Conservation (phyloP, 331 rosid species). For the Arachis monticola region DNA sequence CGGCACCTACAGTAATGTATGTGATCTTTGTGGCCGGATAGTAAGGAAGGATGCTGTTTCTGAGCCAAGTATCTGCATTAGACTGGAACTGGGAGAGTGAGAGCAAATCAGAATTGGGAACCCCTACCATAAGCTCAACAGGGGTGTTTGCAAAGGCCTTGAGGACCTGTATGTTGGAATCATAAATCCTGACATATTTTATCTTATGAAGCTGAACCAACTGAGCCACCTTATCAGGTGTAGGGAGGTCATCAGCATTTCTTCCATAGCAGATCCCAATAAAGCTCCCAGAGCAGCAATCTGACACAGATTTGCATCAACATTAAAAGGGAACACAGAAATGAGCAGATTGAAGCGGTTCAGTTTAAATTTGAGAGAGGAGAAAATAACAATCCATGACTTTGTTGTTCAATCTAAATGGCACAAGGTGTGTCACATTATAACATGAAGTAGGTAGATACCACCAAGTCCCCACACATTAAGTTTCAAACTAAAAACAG, state of each 20-base stretch:
- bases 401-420: background rate
- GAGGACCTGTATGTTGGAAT: constrained; percentile 83
- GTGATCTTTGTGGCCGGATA: constrained; percentile 92
- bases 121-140: constrained; percentile 91
- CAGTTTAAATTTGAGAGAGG: background rate
- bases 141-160: constrained; percentile 94
- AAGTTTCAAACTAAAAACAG: background rate
- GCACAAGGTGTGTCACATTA: background rate
- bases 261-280: constrained; percentile 96
- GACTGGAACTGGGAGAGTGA: constrained; percentile 92
- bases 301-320: constrained; percentile 45
- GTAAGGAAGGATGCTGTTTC: constrained; percentile 84
- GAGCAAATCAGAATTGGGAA: constrained; percentile 76
- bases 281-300: constrained; percentile 74
- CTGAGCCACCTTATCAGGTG: constrained; percentile 91
- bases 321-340: constrained; percentile 10
- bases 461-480: background rate
- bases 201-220: constrained; percentile 83
- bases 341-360: background rate
- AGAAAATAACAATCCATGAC: constrained; percentile 8
- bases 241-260: constrained; percentile 96
- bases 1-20: constrained; percentile 90
- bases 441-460: background rate
- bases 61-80: constrained; percentile 87
- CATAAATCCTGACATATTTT: constrained; percentile 82